Conservation (phyloP, 2,329 filamentous ascomycete genomes). For the Blastomyces gilchristii region DNA sequence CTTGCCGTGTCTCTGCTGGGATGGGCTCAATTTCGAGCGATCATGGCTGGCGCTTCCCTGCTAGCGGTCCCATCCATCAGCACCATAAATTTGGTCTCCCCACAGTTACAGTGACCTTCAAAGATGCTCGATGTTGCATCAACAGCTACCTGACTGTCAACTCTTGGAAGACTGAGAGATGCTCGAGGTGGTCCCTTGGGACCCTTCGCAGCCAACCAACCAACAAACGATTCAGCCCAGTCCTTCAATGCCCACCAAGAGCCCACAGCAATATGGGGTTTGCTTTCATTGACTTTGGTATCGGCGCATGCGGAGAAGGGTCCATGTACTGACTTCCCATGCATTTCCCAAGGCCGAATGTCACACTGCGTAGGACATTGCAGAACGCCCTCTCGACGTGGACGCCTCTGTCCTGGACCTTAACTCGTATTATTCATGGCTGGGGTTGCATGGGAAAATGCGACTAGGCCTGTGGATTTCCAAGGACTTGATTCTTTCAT, state of each 20-base stretch:
- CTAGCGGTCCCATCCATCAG: background rate
- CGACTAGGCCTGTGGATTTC: background rate
- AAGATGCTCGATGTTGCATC: slow-evolving; percentile 2
- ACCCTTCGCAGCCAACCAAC: background rate
- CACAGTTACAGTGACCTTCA: slow-evolving; percentile 2
- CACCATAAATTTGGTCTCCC: background rate
- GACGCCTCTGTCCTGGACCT: background rate
- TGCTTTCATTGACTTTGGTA: background rate
- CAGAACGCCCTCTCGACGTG: background rate
- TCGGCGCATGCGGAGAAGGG: background rate
- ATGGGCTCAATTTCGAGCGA: background rate
- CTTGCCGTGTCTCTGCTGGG: background rate
- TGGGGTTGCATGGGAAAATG: background rate
- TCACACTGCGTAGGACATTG: slow-evolving; percentile 3
- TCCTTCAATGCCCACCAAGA: background rate
- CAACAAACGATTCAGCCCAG: background rate
- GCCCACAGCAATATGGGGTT: background rate
- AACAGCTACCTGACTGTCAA: background rate
- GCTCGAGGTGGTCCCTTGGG: too few relatives aligned
- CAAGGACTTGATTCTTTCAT: background rate
- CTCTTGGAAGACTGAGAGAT: background rate
- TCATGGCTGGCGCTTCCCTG: background rate
- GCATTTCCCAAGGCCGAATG: background rate
- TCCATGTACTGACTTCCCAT: background rate
- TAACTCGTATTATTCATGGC: background rate